These are phyloP conservation scores for Canavalia ensiformis DNA, from an alignment of 306 rosid species.

Conservation along the genomic window DNA sequence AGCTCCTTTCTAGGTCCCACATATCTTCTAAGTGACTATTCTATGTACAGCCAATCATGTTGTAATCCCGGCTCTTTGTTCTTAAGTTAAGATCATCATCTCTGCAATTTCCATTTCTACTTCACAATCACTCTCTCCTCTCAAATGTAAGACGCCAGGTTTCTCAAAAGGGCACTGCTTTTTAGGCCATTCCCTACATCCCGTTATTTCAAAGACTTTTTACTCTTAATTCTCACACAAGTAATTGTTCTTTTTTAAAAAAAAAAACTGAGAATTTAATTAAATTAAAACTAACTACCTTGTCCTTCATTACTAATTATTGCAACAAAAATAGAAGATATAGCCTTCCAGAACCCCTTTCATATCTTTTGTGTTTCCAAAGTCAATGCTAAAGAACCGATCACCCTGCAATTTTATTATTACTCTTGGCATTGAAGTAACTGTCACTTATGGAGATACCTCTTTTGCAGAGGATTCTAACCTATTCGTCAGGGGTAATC, in stretches of 20 bases:
- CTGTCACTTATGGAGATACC: slow-evolving; percentile 11
- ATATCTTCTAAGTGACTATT: slow-evolving; percentile 60
- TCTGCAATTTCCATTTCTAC: slow-evolving; percentile 22
- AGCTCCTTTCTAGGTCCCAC: slow-evolving; percentile 50
- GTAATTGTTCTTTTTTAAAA: neutral
- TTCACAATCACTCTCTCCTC: slow-evolving; percentile 40
- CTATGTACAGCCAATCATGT: slow-evolving; percentile 58
- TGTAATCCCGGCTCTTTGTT: slow-evolving; percentile 49
- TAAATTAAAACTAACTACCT: slow-evolving; percentile 6
- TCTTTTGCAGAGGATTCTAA: neutral
- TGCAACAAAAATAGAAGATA: neutral
- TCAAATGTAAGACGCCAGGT: slow-evolving; percentile 35
- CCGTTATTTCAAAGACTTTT: slow-evolving; percentile 52
- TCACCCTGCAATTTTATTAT: slow-evolving; percentile 2
- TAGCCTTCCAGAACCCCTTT: neutral
- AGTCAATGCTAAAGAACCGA: slow-evolving; percentile 21
- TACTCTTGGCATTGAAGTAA: slow-evolving; percentile 3
- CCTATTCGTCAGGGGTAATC: neutral
- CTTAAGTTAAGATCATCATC: slow-evolving; percentile 31
- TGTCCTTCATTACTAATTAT: neutral
- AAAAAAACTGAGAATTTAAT: neutral
- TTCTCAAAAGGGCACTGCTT: slow-evolving; percentile 52
- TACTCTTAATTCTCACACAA: slow-evolving; percentile 49
- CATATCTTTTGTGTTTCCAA: neutral
- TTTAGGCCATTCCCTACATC: slow-evolving; percentile 36